These are phyloP conservation scores for Sclerotinia trifoliorum DNA, from an alignment of 2,329 filamentous ascomycete genomes.

Conservation along the genomic window DNA sequence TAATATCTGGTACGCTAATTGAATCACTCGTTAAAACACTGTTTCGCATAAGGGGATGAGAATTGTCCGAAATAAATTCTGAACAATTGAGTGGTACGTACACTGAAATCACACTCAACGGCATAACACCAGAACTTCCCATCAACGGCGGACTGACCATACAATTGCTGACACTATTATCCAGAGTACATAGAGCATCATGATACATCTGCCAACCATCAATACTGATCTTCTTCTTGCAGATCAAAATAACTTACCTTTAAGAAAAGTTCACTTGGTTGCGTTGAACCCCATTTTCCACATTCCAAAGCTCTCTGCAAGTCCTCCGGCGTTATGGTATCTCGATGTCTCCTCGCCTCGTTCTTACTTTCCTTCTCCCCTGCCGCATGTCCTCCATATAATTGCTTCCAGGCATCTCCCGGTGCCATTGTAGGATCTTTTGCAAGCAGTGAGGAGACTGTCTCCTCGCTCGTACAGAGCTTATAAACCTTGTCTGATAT, in stretches of 20 bases:
- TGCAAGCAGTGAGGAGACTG: slow-evolving; percentile 58
- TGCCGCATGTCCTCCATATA: slow-evolving; percentile 47
- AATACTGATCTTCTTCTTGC: background rate
- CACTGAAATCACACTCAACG: slow-evolving; percentile 66
- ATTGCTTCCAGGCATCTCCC: slow-evolving; percentile 52
- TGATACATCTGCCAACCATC: slow-evolving; percentile 33
- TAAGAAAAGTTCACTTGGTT: slow-evolving; percentile 67
- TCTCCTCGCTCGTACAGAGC: slow-evolving; percentile 53
- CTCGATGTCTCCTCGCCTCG: slow-evolving; percentile 29
- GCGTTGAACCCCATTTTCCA: slow-evolving; percentile 63
- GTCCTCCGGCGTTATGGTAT: slow-evolving; percentile 42
- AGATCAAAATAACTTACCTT: slow-evolving; percentile 43
- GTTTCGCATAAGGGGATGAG: background rate
- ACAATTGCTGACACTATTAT: slow-evolving; percentile 41
- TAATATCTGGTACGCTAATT: slow-evolving; percentile 63
- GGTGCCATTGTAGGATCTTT: slow-evolving; percentile 53
- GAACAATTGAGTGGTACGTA: slow-evolving; percentile 32
- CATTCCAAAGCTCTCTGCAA: slow-evolving; percentile 57
- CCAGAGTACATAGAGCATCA: slow-evolving; percentile 35
- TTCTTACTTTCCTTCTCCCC: slow-evolving; percentile 30
- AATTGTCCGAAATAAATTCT: background rate
- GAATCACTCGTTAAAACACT: slow-evolving; percentile 27
- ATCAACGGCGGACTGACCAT: slow-evolving; percentile 58
- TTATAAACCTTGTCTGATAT: slow-evolving; percentile 49
- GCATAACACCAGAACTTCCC: slow-evolving; percentile 62